Conservation (phyloP, 2,329 filamentous ascomycete genomes). For the Coniochaeta sp. region DNA sequence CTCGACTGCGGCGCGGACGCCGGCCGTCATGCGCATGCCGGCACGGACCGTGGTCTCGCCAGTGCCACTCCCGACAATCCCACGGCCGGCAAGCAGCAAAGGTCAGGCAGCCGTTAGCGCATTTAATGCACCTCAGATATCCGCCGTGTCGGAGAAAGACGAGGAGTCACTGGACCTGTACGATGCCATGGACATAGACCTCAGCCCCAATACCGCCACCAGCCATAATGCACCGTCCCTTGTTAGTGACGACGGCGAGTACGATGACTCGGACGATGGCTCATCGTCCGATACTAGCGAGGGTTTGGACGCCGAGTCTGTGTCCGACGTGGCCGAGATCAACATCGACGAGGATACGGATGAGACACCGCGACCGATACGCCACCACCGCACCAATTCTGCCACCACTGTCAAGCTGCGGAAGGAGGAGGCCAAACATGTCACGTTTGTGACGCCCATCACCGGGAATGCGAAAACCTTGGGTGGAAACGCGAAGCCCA, state of each 20-base stretch:
- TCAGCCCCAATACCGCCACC: constrained; percentile 62
- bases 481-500: constrained; percentile 19
- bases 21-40: constrained; percentile 50
- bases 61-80: constrained; percentile 27
- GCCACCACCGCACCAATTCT: constrained; percentile 31
- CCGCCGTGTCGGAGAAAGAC: constrained; percentile 17
- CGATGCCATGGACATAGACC: constrained; percentile 51
- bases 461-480: constrained; percentile 23
- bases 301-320: constrained; percentile 48
- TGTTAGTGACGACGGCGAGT: constrained; percentile 74
- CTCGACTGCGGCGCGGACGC: constrained; percentile 22
- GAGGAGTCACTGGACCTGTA: constrained; percentile 29
- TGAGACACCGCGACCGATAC: constrained; percentile 28
- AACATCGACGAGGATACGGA: constrained; percentile 51
- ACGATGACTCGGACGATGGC: constrained; percentile 62
- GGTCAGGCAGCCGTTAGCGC: constrained; percentile 24
- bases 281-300: constrained; percentile 54
- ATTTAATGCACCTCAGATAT: constrained; percentile 28
- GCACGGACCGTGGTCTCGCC: constrained; percentile 50
- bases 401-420: constrained; percentile 38
- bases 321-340: constrained; percentile 56
- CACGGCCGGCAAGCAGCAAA: constrained; percentile 52
- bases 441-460: constrained; percentile 46
- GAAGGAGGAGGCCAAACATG: constrained; percentile 48
- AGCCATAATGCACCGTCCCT: constrained; percentile 74